Conservation (phyloP, 495 filamentous ascomycete species). For the Haplographium delicatum region DNA sequence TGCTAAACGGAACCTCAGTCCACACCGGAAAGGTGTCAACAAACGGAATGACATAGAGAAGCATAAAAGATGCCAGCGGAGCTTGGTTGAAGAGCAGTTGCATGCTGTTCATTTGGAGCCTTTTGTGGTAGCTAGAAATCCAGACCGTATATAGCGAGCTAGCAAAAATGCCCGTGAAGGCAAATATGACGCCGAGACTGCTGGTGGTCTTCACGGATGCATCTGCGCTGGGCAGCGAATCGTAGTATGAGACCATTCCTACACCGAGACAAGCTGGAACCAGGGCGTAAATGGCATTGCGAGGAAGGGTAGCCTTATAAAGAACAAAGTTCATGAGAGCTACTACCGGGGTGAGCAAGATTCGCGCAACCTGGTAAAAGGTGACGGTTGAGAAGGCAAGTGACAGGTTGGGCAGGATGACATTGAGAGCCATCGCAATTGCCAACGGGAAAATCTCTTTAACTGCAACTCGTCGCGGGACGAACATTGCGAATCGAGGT, state of each 20-base stretch:
- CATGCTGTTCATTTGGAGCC: conserved; percentile 62
- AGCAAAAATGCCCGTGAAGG: conserved; percentile 57
- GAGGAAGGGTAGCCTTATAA: conserved; percentile 55
- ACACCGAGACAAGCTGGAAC: conserved; percentile 64
- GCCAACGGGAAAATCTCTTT: conserved; percentile 59
- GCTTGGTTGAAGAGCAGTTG: conserved; percentile 71
- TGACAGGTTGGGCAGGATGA: conserved; percentile 70
- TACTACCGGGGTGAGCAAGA: conserved; percentile 64
- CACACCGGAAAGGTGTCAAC: conserved; percentile 56
- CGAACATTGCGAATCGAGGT: conserved; percentile 56
- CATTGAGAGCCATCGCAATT: conserved; percentile 63
- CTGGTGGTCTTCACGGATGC: conserved; percentile 46
- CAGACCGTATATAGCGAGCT: conserved; percentile 66
- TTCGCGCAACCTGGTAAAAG: conserved; percentile 70
- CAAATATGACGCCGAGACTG: conserved; percentile 54
- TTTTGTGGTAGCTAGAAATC: conserved; percentile 62
- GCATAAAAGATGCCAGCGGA: conserved; percentile 55
- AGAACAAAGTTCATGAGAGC: conserved; percentile 62
- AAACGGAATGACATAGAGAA: conserved; percentile 62
- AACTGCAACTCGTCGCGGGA: conserved; percentile 47
- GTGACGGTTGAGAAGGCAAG: conserved; percentile 66
- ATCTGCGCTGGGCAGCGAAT: conserved; percentile 49
- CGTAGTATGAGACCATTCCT: conserved; percentile 66
- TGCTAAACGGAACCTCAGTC: conserved; percentile 40
- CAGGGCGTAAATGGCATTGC: conserved; percentile 47